Evolutionary conservation across 2,329 filamentous ascomycete species (phyloP).

Genomic region (Daldinia eschscholtzii): DNA sequence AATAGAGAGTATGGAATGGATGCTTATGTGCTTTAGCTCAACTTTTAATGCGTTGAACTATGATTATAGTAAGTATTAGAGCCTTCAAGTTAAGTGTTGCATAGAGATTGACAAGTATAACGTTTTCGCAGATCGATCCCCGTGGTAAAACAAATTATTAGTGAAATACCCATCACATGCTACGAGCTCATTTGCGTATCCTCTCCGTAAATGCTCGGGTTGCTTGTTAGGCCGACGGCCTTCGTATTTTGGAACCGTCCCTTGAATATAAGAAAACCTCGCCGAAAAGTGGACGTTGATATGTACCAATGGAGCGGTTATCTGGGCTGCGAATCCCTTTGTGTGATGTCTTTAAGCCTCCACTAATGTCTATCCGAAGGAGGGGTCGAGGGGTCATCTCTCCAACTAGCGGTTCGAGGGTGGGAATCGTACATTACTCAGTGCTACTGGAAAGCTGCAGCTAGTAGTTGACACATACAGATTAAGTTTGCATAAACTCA

Average conservation of each 20-base stretch:
- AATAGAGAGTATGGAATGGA: neutral
- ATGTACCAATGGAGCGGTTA: neutral
- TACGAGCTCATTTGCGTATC: neutral
- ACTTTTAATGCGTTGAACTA: neutral
- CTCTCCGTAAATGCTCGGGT: neutral
- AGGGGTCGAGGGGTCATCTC: slow-evolving; percentile 7
- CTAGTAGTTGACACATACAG: slow-evolving; percentile 14
- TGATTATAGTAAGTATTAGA: neutral
- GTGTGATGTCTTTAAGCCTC: neutral
- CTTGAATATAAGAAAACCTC: neutral
- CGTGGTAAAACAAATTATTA: neutral
- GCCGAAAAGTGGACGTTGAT: neutral
- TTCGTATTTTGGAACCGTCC: too few relatives aligned
- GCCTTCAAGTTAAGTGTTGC: neutral
- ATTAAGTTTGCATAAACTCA: slow-evolving; percentile 1
- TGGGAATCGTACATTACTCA: neutral
- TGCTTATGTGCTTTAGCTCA: neutral
- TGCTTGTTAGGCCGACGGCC: neutral
- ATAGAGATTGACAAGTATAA: neutral
- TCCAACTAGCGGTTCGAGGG: slow-evolving; percentile 14
- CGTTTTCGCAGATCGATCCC: neutral
- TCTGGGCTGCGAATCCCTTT: neutral
- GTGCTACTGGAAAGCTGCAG: slow-evolving; percentile 23
- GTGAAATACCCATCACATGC: neutral
- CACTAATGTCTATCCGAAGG: neutral